Evolutionary conservation across 208 protist genomes (phyloP).

Genomic region (Wallacemonas rigidus): DNA sequence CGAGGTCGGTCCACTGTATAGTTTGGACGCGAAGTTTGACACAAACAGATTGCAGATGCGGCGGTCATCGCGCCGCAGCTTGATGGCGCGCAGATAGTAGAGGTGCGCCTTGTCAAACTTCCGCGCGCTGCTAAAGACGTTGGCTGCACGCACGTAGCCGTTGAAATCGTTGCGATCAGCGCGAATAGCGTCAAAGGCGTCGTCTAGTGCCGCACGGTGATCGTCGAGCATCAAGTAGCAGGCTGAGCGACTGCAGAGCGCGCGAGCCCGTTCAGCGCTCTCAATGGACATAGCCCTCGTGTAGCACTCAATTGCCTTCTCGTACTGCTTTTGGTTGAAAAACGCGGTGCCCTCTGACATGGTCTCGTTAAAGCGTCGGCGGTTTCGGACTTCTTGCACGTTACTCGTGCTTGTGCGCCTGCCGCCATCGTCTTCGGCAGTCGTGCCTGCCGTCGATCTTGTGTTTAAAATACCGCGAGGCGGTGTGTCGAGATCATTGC

Average conservation of each 20-base stretch:
- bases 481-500: conserved; percentile 5
- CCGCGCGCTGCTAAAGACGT: conserved; percentile 71
- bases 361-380: conserved; percentile 41
- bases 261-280: conserved; percentile 57
- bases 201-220: conserved; percentile 42
- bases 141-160: conserved; percentile 80
- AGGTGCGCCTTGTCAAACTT: conserved; percentile 64
- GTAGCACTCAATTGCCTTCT: conserved; percentile 66
- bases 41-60: conserved; percentile 51
- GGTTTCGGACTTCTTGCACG: conserved; percentile 18
- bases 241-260: conserved; percentile 74
- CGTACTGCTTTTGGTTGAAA: conserved; percentile 55
- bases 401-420: conserved; percentile 15
- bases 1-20: conserved; percentile 46
- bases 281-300: conserved; percentile 62
- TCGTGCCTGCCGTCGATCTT: not conserved
- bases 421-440: not conserved
- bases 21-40: conserved; percentile 66
- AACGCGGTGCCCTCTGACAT: conserved; percentile 69
- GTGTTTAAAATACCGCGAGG: not conserved
- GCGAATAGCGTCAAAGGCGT: conserved; percentile 69
- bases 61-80: conserved; percentile 37
- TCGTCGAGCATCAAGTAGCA: conserved; percentile 53
- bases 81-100: conserved; percentile 66
- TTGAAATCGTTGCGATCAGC: conserved; percentile 48